A percentile compares a stretch with the other conserved stretches of the same genome.
Conservation (phyloP, 2,329 filamentous ascomycete species). For the Plectosphaerella sp. region DNA sequence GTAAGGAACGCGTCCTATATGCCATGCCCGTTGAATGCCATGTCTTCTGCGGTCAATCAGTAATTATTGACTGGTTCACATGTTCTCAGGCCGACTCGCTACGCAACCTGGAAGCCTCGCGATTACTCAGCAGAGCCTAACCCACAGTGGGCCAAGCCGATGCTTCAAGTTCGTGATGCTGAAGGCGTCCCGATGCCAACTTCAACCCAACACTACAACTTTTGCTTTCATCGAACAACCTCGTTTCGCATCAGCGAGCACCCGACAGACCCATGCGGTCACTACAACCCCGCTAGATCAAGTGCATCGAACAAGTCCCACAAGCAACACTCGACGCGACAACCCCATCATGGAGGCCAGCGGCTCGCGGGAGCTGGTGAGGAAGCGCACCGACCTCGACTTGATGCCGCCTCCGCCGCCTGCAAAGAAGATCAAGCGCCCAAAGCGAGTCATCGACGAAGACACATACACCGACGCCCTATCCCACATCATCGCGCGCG, state of each 20-base stretch:
- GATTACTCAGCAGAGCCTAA: too few species aligned
- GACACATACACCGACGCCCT: conserved; percentile 88
- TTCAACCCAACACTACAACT: too few species aligned
- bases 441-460: conserved; percentile 83
- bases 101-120: not conserved
- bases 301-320: too few species aligned
- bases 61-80: too few species aligned
- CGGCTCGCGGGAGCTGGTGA: conserved; percentile 57
- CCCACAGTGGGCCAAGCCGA: too few species aligned
- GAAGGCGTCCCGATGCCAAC: too few species aligned
- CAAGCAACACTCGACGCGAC: not conserved
- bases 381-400: conserved; percentile 64
- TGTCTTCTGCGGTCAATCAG: too few species aligned
- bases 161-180: too few species aligned
- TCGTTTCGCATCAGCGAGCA: not conserved
- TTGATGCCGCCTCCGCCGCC: conserved; percentile 86
- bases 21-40: too few species aligned
- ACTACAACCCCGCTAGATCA: too few species aligned
- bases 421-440: conserved; percentile 86
- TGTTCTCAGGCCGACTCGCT: too few species aligned
- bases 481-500: conserved; percentile 90
- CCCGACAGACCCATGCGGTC: not conserved
- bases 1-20: not conserved
- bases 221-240: too few species aligned
- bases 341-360: conserved; percentile 29